These are phyloP conservation scores for Trichophyton schoenleinii DNA, from an alignment of 2,329 filamentous ascomycete species.

Conservation along the genomic window DNA sequence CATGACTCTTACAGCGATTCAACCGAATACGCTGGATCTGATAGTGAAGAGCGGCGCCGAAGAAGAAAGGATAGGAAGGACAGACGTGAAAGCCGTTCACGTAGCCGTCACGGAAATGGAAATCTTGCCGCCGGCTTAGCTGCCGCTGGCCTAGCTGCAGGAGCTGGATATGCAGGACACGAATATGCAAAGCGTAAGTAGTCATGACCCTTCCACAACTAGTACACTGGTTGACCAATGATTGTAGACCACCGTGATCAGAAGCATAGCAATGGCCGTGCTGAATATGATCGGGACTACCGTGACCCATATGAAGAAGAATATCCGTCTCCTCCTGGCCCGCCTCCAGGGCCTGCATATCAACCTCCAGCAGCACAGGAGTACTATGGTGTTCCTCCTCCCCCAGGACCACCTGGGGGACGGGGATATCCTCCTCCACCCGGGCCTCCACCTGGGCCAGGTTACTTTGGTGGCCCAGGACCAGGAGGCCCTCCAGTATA, in stretches of 20 bases:
- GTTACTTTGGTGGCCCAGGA: conserved; percentile 25
- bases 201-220: conserved; percentile 19
- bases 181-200: conserved; percentile 42
- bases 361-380: conserved; percentile 1
- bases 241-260: background rate
- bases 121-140: conserved; percentile 33
- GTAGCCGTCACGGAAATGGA: conserved; percentile 19
- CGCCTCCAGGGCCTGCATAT: conserved; percentile 25
- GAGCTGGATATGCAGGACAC: conserved; percentile 45
- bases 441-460: conserved; percentile 25
- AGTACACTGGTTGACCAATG: background rate
- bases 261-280: background rate
- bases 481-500: conserved; percentile 20
- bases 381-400: conserved; percentile 4
- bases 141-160: conserved; percentile 45
- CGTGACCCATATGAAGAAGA: conserved; percentile 24
- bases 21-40: conserved; percentile 25
- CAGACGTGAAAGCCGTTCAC: conserved; percentile 22
- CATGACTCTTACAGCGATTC: conserved; percentile 24
- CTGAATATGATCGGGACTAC: background rate
- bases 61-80: conserved; percentile 21
- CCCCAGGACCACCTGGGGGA: background rate
- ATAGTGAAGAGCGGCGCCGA: conserved; percentile 22
- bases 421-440: conserved; percentile 32
- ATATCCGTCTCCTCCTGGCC: conserved; percentile 20